Conservation (phyloP, 2,329 filamentous ascomycete genomes). For the Hyphodiscus sp. region DNA sequence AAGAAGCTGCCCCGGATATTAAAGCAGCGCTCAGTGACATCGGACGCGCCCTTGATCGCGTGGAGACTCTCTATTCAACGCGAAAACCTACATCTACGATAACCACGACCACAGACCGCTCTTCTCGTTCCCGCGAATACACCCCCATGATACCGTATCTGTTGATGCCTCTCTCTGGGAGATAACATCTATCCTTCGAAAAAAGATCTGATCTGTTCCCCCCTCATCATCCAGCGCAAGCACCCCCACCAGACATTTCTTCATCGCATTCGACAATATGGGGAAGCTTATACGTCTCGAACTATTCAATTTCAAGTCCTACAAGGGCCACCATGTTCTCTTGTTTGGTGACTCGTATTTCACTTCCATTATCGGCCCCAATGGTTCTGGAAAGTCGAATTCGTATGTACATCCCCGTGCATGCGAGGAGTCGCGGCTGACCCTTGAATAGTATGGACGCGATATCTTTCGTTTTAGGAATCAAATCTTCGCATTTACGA, state of each 20-base stretch:
- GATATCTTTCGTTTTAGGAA: conserved; percentile 96
- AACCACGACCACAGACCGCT: not conserved
- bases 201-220: not conserved
- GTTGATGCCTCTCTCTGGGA: not conserved
- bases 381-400: conserved; percentile 99
- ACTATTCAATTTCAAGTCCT: conserved; percentile 99
- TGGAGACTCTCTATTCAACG: not conserved
- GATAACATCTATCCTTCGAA: not conserved
- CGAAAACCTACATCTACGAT: not conserved
- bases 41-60: not conserved
- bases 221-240: conserved; percentile 12
- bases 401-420: conserved; percentile 58
- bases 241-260: conserved; percentile 13
- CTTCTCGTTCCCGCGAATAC: not conserved
- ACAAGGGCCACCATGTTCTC: conserved; percentile 91
- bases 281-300: conserved; percentile 94
- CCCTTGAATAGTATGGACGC: conserved; percentile 77
- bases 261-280: conserved; percentile 51
- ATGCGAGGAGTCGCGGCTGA: conserved; percentile 17
- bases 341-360: conserved; percentile 98
- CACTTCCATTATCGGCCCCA: conserved; percentile 97
- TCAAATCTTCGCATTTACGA: conserved; percentile 96
- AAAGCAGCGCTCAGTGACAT: no score
- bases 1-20: no score
- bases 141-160: not conserved